phyloP scores from a whole-genome alignment of 176 grass and related monocot genomes.

The Areca catechu region DNA sequence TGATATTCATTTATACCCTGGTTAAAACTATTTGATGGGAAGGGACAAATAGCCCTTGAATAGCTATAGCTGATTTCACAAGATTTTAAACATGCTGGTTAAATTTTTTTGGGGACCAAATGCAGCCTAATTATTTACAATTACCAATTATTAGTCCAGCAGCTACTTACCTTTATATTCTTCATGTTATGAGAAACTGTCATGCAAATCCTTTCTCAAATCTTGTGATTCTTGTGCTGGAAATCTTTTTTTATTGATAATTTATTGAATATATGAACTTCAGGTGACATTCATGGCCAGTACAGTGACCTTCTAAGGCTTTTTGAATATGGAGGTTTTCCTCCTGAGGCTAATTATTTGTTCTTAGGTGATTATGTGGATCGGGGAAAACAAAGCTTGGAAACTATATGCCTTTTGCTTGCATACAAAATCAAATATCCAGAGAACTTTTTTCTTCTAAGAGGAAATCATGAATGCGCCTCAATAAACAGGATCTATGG shows the following conservation, averaged over 20 bases:
- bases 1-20: too few species aligned
- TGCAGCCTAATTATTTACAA: too few species aligned
- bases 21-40: too few species aligned
- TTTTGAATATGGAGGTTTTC: conserved; percentile 76
- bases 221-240: not conserved
- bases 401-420: conserved; percentile 90
- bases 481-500: conserved; percentile 91
- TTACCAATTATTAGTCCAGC: too few species aligned
- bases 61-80: too few species aligned
- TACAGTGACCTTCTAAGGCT: conserved; percentile 83
- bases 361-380: conserved; percentile 95
- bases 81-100: too few species aligned
- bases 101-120: too few species aligned
- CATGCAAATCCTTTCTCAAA: not conserved
- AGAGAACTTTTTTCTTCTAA: conserved; percentile 85
- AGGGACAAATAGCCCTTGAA: too few species aligned
- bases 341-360: conserved; percentile 75
- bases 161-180: too few species aligned
- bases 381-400: conserved; percentile 86
- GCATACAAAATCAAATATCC: conserved; percentile 92
- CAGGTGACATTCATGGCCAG: conserved; percentile 93
- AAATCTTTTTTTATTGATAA: not conserved
- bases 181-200: too few species aligned
- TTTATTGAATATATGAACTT: not conserved
- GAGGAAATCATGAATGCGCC: conserved; percentile 93